phyloP scores from a whole-genome alignment of 371 early-diverging fungal genomes.

The Apophysomyces trapeziformis region DNA sequence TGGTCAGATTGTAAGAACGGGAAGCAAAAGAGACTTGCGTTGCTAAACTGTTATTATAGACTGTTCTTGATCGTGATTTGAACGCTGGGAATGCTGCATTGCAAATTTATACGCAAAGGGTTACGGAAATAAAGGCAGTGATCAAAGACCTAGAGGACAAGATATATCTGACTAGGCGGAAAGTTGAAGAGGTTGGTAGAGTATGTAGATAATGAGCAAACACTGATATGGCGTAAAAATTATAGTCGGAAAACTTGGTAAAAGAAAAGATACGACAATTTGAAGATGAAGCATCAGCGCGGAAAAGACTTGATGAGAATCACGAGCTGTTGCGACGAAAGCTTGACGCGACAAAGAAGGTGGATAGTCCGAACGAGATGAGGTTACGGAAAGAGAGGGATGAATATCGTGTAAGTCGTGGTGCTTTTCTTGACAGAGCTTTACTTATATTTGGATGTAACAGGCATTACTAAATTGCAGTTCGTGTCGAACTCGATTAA shows the following conservation, averaged over 20 bases:
- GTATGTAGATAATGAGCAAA: too few species aligned
- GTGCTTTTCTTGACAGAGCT: background rate
- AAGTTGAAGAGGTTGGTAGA: constrained; percentile 51
- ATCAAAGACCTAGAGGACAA: constrained; percentile 48
- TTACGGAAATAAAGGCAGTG: constrained; percentile 44
- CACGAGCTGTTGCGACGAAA: constrained; percentile 60
- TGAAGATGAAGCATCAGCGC: constrained; percentile 62
- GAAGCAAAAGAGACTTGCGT: background rate
- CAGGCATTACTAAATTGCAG: constrained; percentile 88
- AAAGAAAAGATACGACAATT: constrained; percentile 58
- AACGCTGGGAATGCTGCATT: constrained; percentile 47
- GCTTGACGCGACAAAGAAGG: constrained; percentile 54
- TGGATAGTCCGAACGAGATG: constrained; percentile 58
- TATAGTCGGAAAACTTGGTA: constrained; percentile 51
- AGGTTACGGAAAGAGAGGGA: constrained; percentile 53
- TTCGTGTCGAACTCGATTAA: constrained; percentile 85
- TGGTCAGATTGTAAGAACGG: constrained; percentile 58
- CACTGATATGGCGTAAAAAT: constrained; percentile 18
- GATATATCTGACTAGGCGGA: constrained; percentile 29
- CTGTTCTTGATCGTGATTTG: constrained; percentile 49
- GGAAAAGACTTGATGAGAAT: constrained; percentile 58
- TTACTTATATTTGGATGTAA: constrained; percentile 17
- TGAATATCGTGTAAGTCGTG: constrained; percentile 40
- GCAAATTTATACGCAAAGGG: constrained; percentile 53
- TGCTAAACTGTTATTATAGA: constrained; percentile 16